phyloP scores from a whole-genome alignment of 148 eudicot genomes.

The Spergularia bocconei region DNA sequence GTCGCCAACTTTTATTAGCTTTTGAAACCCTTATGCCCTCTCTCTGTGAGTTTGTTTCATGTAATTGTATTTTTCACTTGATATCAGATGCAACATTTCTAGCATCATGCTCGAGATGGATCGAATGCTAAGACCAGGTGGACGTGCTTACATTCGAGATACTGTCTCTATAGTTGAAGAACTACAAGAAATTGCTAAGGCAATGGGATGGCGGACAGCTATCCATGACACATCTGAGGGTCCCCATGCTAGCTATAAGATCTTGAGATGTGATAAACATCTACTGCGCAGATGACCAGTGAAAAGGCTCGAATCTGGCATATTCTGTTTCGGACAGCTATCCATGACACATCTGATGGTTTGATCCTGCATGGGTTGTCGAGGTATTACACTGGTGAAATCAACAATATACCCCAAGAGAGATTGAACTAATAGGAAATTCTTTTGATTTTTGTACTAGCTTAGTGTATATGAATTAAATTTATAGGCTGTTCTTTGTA shows the following conservation, averaged over 20 bases:
- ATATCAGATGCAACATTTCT: slow-evolving; percentile 72
- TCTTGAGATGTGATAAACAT: slow-evolving; percentile 63
- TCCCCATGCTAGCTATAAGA: slow-evolving; percentile 81
- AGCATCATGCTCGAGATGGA: slow-evolving; percentile 98
- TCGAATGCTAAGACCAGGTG: slow-evolving; percentile 90
- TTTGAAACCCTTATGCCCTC: neutral
- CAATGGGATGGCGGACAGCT: slow-evolving; percentile 82
- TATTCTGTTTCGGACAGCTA: neutral
- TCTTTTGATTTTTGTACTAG: slow-evolving; percentile 20
- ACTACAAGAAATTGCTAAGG: slow-evolving; percentile 70
- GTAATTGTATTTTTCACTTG: neutral
- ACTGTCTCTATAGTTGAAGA: slow-evolving; percentile 65
- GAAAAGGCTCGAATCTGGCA: neutral
- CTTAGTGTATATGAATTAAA: slow-evolving; percentile 23
- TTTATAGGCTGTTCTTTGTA: slow-evolving; percentile 16
- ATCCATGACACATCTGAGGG: slow-evolving; percentile 92
- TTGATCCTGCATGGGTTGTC: neutral
- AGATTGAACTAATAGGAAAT: neutral
- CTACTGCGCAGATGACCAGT: slow-evolving; percentile 28
- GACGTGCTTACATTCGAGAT: slow-evolving; percentile 85
- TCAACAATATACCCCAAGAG: neutral
- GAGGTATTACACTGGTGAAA: slow-evolving; percentile 6
- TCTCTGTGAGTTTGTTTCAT: slow-evolving; percentile 10
- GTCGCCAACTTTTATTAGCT: too few relatives aligned
- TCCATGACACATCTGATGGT: neutral